A percentile compares a stretch with the other conserved stretches of the same genome.
phyloP scores from a whole-genome alignment of 2,329 filamentous ascomycete species.

The Exophiala dermatitidis region DNA sequence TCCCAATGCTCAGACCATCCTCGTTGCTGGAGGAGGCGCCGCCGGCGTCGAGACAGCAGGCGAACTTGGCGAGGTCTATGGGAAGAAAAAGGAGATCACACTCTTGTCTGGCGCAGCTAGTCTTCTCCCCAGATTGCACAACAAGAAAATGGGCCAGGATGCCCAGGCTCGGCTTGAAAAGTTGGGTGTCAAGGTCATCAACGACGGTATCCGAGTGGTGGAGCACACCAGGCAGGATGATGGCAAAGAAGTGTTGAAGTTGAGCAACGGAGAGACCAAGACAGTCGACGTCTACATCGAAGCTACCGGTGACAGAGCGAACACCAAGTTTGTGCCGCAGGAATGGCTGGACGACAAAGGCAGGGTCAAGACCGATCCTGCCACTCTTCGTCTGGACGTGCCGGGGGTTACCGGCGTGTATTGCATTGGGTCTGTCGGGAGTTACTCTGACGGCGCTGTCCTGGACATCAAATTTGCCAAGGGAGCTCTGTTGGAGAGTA shows the following conservation, averaged over 20 bases:
- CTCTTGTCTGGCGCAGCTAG: conserved; percentile 38
- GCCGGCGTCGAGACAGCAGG: conserved; percentile 45
- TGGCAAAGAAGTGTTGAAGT: conserved; percentile 37
- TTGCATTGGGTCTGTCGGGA: conserved; percentile 24
- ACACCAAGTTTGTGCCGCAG: conserved; percentile 46
- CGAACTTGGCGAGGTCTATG: conserved; percentile 40
- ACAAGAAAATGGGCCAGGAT: conserved; percentile 31
- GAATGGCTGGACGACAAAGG: conserved; percentile 42
- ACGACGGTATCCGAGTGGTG: conserved; percentile 33
- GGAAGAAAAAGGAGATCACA: conserved; percentile 35
- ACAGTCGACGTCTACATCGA: conserved; percentile 48
- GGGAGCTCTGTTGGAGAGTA: conserved; percentile 21
- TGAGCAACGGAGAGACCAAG: conserved; percentile 43
- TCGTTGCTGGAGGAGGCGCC: conserved; percentile 45
- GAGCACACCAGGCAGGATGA: conserved; percentile 27
- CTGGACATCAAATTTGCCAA: conserved; percentile 25
- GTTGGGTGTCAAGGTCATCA: conserved; percentile 43
- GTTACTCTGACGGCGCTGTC: conserved; percentile 26
- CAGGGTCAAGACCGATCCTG: conserved; percentile 43
- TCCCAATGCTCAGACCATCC: conserved; percentile 37
- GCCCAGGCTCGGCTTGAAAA: conserved; percentile 43
- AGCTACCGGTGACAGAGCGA: conserved; percentile 47
- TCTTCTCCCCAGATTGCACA: conserved; percentile 39
- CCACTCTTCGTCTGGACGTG: conserved; percentile 26
- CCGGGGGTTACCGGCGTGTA: conserved; percentile 25